Conservation (phyloP, 148 eudicot species). For the Euryodendron excelsum region DNA sequence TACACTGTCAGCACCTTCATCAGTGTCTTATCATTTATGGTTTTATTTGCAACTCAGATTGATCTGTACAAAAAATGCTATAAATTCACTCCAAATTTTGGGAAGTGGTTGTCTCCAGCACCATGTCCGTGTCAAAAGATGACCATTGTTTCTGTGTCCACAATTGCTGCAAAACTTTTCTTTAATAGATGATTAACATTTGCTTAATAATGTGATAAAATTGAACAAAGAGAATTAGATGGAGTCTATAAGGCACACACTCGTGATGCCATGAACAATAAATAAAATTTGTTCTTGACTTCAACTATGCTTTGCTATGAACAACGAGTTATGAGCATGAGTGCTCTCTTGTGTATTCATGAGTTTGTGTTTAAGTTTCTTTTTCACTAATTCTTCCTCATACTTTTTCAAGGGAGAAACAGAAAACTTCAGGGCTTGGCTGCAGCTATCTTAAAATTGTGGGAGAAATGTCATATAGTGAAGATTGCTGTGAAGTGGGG, state of each 20-base stretch:
- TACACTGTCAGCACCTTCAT: neutral
- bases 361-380: neutral
- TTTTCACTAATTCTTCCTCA: neutral
- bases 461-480: conserved; percentile 84
- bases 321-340: neutral
- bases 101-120: too few species aligned
- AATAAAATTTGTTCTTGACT: neutral
- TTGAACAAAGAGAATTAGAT: too few species aligned
- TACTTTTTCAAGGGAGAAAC: conserved; percentile 73
- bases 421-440: conserved; percentile 92
- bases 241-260: too few species aligned
- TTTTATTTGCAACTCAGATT: neutral
- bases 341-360: neutral
- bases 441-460: conserved; percentile 75
- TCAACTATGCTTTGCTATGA: neutral
- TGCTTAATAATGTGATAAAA: too few species aligned
- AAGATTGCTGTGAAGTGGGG: conserved; percentile 95
- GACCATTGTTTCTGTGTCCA: neutral
- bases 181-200: neutral
- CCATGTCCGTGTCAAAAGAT: neutral
- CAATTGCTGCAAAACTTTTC: neutral
- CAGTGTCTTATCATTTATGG: neutral
- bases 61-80: too few species aligned
- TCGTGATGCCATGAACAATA: too few species aligned
- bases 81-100: too few species aligned